phyloP scores from a whole-genome alignment of 345 rosid genomes.

The Orychophragmus violaceus region DNA sequence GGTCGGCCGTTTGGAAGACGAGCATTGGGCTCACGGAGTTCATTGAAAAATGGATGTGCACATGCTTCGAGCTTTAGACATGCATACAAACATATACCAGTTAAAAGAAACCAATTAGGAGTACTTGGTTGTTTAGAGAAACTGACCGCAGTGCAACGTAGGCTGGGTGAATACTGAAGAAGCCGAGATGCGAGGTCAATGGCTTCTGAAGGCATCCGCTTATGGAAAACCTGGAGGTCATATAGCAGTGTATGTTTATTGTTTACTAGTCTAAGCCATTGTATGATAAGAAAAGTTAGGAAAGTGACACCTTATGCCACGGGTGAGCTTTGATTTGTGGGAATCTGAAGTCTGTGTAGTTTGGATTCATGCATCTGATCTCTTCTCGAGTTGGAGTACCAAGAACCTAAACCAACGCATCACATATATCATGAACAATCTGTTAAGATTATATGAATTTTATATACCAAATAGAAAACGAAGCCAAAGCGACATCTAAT shows the following conservation, averaged over 20 bases:
- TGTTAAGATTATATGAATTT: neutral
- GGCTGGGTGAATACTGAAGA: slow-evolving; percentile 78
- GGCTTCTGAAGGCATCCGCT: slow-evolving; percentile 88
- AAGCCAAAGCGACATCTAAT: neutral
- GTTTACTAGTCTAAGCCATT: neutral
- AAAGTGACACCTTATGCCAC: slow-evolving; percentile 67
- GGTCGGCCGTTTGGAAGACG: slow-evolving; percentile 71
- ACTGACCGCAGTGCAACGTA: slow-evolving; percentile 77
- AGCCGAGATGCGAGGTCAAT: slow-evolving; percentile 81
- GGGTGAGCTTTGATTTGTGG: slow-evolving; percentile 82
- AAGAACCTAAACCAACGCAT: slow-evolving; percentile 51
- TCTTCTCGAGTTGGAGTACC: slow-evolving; percentile 95
- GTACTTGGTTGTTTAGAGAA: neutral
- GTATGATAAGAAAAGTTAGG: neutral
- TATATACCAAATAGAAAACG: neutral
- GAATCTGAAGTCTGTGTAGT: slow-evolving; percentile 69
- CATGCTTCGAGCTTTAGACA: slow-evolving; percentile 67
- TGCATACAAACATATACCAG: neutral
- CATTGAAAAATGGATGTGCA: slow-evolving; percentile 77
- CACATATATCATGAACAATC: neutral
- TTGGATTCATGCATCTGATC: slow-evolving; percentile 88
- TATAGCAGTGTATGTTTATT: neutral
- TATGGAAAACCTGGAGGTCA: slow-evolving; percentile 56
- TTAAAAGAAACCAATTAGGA: neutral
- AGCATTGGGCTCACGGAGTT: slow-evolving; percentile 71